Evolutionary conservation across 306 rosid genomes (phyloP).

Genomic region (Styphnolobium japonicum): DNA sequence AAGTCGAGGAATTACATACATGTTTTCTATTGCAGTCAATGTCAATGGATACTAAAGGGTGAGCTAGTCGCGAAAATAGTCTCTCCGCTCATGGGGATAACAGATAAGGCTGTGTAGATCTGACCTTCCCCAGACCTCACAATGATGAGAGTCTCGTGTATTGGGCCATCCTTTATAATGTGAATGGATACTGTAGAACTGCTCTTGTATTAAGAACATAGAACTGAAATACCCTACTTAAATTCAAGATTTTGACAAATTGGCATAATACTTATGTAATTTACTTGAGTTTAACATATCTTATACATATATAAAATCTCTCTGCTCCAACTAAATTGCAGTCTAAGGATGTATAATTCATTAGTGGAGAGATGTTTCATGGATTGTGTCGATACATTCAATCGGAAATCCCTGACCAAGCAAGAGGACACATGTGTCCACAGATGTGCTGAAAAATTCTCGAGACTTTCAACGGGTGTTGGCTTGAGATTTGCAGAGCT

Average conservation of each 20-base stretch:
- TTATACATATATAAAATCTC: not conserved
- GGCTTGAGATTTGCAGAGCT: constrained; percentile 39
- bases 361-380: constrained; percentile 47
- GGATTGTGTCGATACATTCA: constrained; percentile 39
- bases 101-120: no score
- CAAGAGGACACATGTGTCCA: constrained; percentile 46
- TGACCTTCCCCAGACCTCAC: no score
- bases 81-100: no score
- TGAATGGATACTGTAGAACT: constrained; percentile 3
- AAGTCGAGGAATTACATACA: not conserved
- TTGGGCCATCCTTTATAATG: no score
- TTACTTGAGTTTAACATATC: not conserved
- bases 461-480: constrained; percentile 36
- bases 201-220: not conserved
- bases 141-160: no score
- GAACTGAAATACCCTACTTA: not conserved
- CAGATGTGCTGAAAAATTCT: constrained; percentile 44
- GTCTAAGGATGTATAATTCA: constrained; percentile 47
- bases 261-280: not conserved
- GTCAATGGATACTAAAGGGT: no score
- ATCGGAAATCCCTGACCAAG: constrained; percentile 37
- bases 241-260: not conserved
- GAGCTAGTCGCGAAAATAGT: no score
- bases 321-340: constrained; percentile 34
- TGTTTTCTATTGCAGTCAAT: not conserved